Evolutionary conservation across 192 early-diverging fungal genomes (phyloP), one percentile per base, ranked within the genome.

Genomic region (Coemansia sp.): DNA sequence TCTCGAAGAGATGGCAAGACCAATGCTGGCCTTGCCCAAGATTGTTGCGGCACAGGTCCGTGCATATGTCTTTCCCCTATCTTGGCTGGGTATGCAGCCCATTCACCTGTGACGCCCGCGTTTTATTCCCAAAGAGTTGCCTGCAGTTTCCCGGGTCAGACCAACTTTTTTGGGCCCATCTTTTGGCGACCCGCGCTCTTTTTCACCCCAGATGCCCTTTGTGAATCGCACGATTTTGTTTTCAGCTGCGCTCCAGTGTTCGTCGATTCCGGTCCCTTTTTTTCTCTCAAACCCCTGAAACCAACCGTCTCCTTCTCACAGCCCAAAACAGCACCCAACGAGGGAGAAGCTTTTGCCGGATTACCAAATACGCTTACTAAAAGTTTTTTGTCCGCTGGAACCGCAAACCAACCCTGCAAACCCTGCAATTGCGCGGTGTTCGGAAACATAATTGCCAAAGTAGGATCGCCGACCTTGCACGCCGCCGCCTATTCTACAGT

Each of bases 401-500:
- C n/a, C n/a, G n/a, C n/a, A n/a, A n/a, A n/a, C n/a, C n/a, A n/a
- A n/a, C n/a, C n/a, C n/a, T n/a, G n/a, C n/a, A n/a, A n/a, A n/a
- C n/a, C n/a, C n/a, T n/a, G n/a, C n/a, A 16, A 16, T 16, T 5
- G 35, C 35, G 35, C 14, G 12, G 35, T 38, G 35, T 38, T 16
- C n/a, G 35, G 35, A 40, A 40, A 16, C 35, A 16, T 16, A 40
- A n/a, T 40, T 40, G n/a, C 35, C 12, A 18, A 28, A 45, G 22
- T 79, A 85, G 73, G 85, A 87, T 71, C 73, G 82, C 25, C 74
- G 85, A 10, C 82, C 82, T 48, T 79, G 86, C 18, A 85, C 85
- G 43, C 88, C 88, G 9, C 84, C 85, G 21, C 85, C 86, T 6
- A 84, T 89, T 56, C 53, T 87, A 11, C 84, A 86, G 64, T 70